These are phyloP conservation scores for Eucalyptus melliodora DNA, from an alignment of 345 rosid genomes.

Conservation along the genomic window DNA sequence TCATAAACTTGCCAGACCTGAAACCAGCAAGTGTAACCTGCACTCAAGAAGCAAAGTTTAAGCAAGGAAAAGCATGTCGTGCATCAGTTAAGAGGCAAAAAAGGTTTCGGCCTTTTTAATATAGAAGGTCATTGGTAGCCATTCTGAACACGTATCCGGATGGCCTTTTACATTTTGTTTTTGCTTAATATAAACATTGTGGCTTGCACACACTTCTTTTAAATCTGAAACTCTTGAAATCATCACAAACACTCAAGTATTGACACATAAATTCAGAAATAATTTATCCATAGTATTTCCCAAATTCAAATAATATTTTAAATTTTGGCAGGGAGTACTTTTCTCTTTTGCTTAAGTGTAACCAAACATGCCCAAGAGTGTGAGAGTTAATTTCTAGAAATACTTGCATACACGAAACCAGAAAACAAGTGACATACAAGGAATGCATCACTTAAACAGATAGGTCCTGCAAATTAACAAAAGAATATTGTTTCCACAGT, in stretches of 20 bases:
- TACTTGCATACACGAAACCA: background rate
- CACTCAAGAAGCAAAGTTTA: background rate
- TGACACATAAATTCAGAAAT: background rate
- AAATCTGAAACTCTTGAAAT: background rate
- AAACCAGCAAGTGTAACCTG: slow-evolving; percentile 89
- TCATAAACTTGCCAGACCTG: slow-evolving; percentile 80
- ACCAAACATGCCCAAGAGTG: background rate
- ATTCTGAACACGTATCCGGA: background rate
- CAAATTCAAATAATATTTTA: background rate
- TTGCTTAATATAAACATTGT: background rate
- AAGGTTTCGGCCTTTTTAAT: background rate
- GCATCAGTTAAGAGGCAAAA: background rate
- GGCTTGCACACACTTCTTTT: background rate
- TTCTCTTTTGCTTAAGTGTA: background rate
- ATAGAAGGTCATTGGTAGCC: background rate
- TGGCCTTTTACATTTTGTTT: background rate
- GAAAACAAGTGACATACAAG: background rate
- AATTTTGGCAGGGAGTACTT: background rate
- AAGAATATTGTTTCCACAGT: background rate
- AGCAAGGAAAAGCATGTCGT: background rate
- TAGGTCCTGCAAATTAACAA: background rate
- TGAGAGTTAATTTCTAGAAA: background rate
- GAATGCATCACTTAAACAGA: background rate
- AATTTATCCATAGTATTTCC: background rate
- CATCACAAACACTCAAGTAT: background rate